These are phyloP conservation scores for Termitomyces sp. DNA, from an alignment of 768 basidiomycete genomes.

Conservation along the genomic window DNA sequence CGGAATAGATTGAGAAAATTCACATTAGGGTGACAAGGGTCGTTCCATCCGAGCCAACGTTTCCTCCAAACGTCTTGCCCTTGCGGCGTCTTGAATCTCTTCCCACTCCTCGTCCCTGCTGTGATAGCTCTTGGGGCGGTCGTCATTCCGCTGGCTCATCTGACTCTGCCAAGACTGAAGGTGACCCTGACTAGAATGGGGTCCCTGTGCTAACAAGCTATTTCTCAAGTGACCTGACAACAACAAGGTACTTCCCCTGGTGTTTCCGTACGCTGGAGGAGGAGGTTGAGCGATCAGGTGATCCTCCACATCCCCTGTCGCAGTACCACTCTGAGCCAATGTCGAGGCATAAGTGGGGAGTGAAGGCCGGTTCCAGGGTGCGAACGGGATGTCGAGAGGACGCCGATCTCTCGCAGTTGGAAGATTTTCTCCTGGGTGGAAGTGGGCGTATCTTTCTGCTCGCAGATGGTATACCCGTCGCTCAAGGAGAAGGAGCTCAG, in stretches of 20 bases:
- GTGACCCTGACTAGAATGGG: conserved; percentile 28
- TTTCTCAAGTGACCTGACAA: conserved; percentile 47
- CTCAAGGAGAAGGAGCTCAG: conserved; percentile 58
- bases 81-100: conserved; percentile 45
- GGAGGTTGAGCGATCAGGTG: conserved; percentile 61
- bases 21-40: conserved; percentile 6
- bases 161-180: conserved; percentile 32
- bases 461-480: conserved; percentile 61
- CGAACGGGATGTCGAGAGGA: conserved; percentile 34
- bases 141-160: conserved; percentile 21
- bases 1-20: neutral
- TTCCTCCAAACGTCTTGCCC: conserved; percentile 50
- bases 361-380: conserved; percentile 70
- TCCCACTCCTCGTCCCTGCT: conserved; percentile 57
- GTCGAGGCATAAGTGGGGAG: conserved; percentile 69
- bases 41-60: conserved; percentile 45
- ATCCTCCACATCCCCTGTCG: conserved; percentile 76
- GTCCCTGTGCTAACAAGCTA: conserved; percentile 45
- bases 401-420: conserved; percentile 31
- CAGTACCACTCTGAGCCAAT: conserved; percentile 60
- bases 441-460: conserved; percentile 54
- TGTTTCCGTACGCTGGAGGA: conserved; percentile 75
- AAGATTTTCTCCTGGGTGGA: conserved; percentile 55
- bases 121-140: conserved; percentile 50
- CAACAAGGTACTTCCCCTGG: conserved; percentile 62